Base-by-base conservation (phyloP, 345 rosid genomes). In the Camelina sativa region DNA sequence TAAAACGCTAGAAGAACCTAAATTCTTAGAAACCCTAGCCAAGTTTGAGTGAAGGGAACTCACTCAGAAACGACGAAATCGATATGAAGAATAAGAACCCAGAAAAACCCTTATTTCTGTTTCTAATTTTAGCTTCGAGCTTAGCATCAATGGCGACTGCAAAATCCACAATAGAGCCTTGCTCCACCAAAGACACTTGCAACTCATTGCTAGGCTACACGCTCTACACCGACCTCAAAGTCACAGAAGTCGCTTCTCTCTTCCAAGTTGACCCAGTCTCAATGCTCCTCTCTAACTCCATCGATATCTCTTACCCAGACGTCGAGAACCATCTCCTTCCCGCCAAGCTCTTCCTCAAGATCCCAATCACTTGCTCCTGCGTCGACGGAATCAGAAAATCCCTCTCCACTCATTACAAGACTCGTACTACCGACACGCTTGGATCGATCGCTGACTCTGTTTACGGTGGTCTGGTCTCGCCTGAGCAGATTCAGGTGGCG, bases 271-370 rank as follows among this genome's bases (percentile, higher is more conserved):
- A 94, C 82, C 97, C 98, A 8, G 61, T 85, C 67, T 68, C 97
- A 5, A 47, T 94, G 54, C 89, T 94, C 65, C 87, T 89, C 8
- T 83, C 89, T 8, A 94, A 94, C 74, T 84, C 98, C 80, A 90
- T 94, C 76, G 93, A 88, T 71, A 88, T 92, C 80, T 88, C 97
- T 28, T 94, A 85, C 89, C 87, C 97, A 2, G 98, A 94, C 65
- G 88, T 94, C 73, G 98, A 94, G 68, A 91, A 91, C 86, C 95
- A 83, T 72, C 86, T 94, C 78, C 96, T 94, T 22, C 98, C 98
- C 8, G 76, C 89, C 0, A 84, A 85, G 60, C 96, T 91, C 82
- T 91, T 91, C 84, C 78, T 94, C 76, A 85, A 85, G 62, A 77
- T 94, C 79, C 97, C 98, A 58, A 82, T 91, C 67, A 51, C 79